A percentile compares a stretch with the other conserved stretches of the same genome.
phyloP scores from a whole-genome alignment of 805 yeast species.

The Candida sakaeoensis region DNA sequence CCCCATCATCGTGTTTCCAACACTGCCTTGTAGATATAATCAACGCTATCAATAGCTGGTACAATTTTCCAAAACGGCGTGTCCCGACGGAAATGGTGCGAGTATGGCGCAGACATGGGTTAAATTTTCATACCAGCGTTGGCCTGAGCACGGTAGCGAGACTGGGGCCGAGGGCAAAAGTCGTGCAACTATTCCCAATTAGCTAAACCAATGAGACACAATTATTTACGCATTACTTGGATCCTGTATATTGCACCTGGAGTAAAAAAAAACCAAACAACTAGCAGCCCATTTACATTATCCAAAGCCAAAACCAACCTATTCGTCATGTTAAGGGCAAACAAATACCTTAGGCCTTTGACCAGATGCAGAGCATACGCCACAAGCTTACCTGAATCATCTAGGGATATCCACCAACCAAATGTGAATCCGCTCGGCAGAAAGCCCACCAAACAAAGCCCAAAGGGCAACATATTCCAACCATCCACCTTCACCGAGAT shows the following conservation, averaged over 20 bases:
- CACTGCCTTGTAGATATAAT: too few relatives aligned
- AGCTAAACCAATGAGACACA: conserved; percentile 5
- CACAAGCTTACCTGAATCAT: conserved; percentile 9
- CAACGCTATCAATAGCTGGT: too few relatives aligned
- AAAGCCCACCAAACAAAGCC: conserved; percentile 33
- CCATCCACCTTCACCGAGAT: conserved; percentile 44
- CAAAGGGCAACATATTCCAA: conserved; percentile 28
- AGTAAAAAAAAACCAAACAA: conserved; percentile 1
- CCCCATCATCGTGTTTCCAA: too few relatives aligned
- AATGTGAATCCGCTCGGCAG: conserved; percentile 37
- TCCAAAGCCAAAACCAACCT: background rate
- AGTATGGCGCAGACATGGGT: too few relatives aligned
- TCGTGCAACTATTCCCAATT: background rate
- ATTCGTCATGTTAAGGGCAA: conserved; percentile 23
- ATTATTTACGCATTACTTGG: conserved; percentile 4
- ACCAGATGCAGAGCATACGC: conserved; percentile 11
- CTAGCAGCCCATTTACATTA: background rate
- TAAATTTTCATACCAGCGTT: too few relatives aligned
- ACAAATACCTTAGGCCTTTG: conserved; percentile 1
- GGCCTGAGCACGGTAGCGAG: too few relatives aligned
- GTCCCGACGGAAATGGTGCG: too few relatives aligned
- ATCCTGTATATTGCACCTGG: background rate
- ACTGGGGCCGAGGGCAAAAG: too few relatives aligned
- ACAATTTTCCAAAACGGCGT: too few relatives aligned
- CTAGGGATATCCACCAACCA: conserved; percentile 9